Base-by-base conservation (phyloP, 2,329 filamentous ascomycete genomes). In the Geoglossum cookeanum region DNA sequence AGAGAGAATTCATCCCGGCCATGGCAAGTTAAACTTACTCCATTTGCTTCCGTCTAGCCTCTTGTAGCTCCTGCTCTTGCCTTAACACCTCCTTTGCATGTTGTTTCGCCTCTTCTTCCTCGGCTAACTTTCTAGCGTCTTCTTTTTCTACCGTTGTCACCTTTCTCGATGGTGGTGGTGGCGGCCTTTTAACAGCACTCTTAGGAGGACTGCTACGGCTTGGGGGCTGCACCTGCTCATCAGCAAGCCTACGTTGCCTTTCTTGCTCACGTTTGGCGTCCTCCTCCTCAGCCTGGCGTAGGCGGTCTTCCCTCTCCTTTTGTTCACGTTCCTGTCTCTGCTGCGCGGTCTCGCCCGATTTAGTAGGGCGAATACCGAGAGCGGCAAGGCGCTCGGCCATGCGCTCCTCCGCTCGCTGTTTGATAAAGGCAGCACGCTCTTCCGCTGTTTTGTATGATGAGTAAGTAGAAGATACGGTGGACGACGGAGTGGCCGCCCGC, bases 341-440 rank as follows among this genome's bases (percentile, higher is more conserved):
- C 58, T 85, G 79, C 37, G 89, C 74, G 33, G 82, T 86, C 71
- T 98, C 92, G 2, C 84, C 83, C 44, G 83, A 72, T 66, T 94
- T 75, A 4, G 87, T 84, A 33, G 88, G 82, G 68, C 88, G 94
- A 67, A 98, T 85, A 39, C 92, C 92, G 60, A 97, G 79, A 52
- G 91, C 91, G 59, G 92, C 92, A 65, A 98, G 79, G 59, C 92
- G 84, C 69, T 97, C 92, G 39, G 92, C 91, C 85, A 98, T 97
- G 59, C 91, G 87, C 67, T 91, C 87, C 68, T 97, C 90, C 7
- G 92, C 94, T 68, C 96, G 91, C 68, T 96, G 90, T 68, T 94
- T 94, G 66, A 97, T 96, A 65, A 94, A 95, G 4, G 91, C 89
- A 39, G 94, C 89, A 57, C 92, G 81, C 65, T 98, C 91, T 69